These are phyloP conservation scores for Ocimum tenuiflorum DNA, from an alignment of 257 asterid genomes.

Conservation along the genomic window DNA sequence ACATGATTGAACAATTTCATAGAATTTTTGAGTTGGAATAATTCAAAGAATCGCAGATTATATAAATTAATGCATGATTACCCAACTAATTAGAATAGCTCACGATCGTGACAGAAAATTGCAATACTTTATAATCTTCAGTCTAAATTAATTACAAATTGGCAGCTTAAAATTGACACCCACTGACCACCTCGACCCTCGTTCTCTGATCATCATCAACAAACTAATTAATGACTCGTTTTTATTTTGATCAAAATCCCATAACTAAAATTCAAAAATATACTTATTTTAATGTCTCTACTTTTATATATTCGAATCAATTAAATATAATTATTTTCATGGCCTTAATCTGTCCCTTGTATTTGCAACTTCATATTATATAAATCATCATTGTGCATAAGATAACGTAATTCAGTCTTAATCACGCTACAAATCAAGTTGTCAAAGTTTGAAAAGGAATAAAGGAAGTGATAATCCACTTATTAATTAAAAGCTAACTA, in stretches of 20 bases:
- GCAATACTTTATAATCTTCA: background rate
- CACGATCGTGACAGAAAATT: constrained; percentile 12
- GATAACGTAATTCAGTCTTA: constrained; percentile 12
- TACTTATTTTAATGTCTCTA: no score
- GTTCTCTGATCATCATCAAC: background rate
- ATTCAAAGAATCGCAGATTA: background rate
- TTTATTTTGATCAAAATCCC: background rate
- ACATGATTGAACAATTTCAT: background rate
- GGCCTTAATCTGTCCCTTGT: constrained; percentile 10
- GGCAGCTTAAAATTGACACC: constrained; percentile 9
- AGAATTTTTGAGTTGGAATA: background rate
- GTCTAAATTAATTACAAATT: constrained; percentile 2
- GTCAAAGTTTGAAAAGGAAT: background rate
- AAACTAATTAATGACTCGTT: background rate
- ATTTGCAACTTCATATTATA: background rate
- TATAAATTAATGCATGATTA: constrained; percentile 16
- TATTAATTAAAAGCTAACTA: constrained; percentile 2
- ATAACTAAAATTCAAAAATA: no score
- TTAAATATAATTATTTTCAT: background rate
- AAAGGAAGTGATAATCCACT: background rate
- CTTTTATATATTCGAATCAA: constrained; percentile 14
- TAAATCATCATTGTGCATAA: constrained; percentile 12
- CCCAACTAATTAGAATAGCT: background rate
- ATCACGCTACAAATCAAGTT: background rate
- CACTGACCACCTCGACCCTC: background rate